Evolutionary conservation across 305 asterid genomes (phyloP), one percentile per base, ranked within the genome.

Genomic region (Fraxinus dipetala): DNA sequence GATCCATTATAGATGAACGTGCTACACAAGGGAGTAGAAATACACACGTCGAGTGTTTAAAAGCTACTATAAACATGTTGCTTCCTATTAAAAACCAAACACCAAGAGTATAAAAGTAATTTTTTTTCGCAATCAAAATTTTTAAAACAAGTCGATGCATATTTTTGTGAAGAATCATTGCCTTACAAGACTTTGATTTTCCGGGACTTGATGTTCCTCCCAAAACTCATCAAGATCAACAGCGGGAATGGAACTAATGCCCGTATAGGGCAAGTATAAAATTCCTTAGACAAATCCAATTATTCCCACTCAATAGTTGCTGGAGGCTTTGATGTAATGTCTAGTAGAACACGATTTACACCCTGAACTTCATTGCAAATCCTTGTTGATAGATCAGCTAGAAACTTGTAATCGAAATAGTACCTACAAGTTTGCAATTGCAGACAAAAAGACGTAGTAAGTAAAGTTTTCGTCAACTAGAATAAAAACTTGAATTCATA

Each of bases 281-380:
- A 59, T 28, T 31, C 43, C 26, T 48, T 51, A 1, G 4, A 14
- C 31, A 51, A 45, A 24, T 32, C 45, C 72, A 20, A 34, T 84
- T 87, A 96, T 87, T 96, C 98, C 98, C 98, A 96, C 86, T 96
- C 99, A 65, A 96, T 96, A 6, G 99, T 96, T 3, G 99, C 92
- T 10, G 99, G 98, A 83, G 99, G 99, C 88, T 96, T 96, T 14
- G 98, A 93, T 8, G 98, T 94, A 74, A 96, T 91, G 84, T 96
- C 99, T 35, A 92, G 93, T 86, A 94, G 96, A 87, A 96, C 98
- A 76, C 98, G 91, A 75, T 94, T 94, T 20, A 96, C 98, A 24
- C 98, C 97, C 0, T 91, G 91, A 30, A 96, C 98, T 79, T 91
- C 92, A 69, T 96, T 96, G 94, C 97, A 93, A 34, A 96, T 96